These are phyloP conservation scores for Termitomyces sp. DNA, from an alignment of 768 basidiomycete species.

Conservation along the genomic window DNA sequence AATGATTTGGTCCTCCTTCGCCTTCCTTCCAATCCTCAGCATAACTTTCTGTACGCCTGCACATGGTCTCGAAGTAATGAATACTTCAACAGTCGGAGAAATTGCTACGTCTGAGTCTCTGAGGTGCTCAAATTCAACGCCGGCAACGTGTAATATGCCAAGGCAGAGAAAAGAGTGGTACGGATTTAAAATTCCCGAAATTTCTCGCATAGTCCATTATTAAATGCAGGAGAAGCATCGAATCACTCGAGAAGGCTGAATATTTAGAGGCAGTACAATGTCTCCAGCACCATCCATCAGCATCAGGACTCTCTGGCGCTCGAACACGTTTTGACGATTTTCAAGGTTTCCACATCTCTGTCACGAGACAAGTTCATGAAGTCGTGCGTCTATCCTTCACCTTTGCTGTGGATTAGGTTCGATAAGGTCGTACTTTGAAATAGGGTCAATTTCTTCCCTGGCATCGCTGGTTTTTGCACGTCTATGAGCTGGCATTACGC, in stretches of 20 bases:
- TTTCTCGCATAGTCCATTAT: background rate
- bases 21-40: background rate
- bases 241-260: background rate
- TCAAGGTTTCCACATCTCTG: slow-evolving; percentile 4
- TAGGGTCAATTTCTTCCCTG: slow-evolving; percentile 26
- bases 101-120: background rate
- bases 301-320: background rate
- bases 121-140: background rate
- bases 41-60: background rate
- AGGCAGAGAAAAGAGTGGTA: slow-evolving; percentile 2
- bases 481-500: slow-evolving; percentile 19
- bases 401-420: too few relatives aligned
- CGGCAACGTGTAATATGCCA: background rate
- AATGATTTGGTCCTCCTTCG: background rate
- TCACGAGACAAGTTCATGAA: background rate
- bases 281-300: background rate
- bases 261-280: slow-evolving; percentile 7
- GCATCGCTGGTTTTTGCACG: slow-evolving; percentile 22
- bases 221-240: background rate
- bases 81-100: background rate
- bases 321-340: slow-evolving; percentile 8
- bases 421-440: background rate
- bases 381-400: background rate
- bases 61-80: background rate
- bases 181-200: background rate